Base-by-base conservation (phyloP, 2,329 filamentous ascomycete genomes). In the Paraphaeosphaeria minitans region DNA sequence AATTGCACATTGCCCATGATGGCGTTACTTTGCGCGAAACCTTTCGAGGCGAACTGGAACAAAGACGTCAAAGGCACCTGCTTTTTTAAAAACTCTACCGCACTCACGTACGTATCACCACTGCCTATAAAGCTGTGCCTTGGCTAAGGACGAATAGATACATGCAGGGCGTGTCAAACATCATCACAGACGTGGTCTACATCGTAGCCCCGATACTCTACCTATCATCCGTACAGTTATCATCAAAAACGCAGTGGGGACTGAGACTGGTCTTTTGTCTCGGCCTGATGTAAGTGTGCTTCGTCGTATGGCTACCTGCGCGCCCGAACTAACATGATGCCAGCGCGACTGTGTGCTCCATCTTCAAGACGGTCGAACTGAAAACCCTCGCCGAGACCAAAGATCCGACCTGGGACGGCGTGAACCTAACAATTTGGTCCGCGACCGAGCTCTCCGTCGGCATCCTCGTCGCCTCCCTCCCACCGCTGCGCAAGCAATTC, bases 1-100 rank as follows among this genome's bases (percentile, higher is more conserved):
- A 72, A 69, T 56, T 57, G 68, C 5, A 49, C 67, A 1, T 16
- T 70, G 2, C 68, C 69, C 0, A 56, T 66, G 1, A 59, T 70
- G 49, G 61, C 61, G 1, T 39, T 63, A 24, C 67, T 72, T 31
- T 66, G 63, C 45, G 33, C 33, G 10, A 67, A 59, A 12, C 68
- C 69, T 5, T 67, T 72, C n/a, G 68, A 72, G 24, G 59, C 63
- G 14, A 72, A 72, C 27, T 73, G 70, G 69, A 71, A 73, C 27
- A 58, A 54, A 37, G 13, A 21, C 5, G 31, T 70, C 2, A 45
- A 59, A 24, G 63, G 66, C 1, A 63, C 65, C 35, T 72, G 69
- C 57, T 72, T 67, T 57, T 63, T 63, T 45, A 63, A 66, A 35
- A 57, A 58, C 2, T 46, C 55, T 6, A 35, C 57, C 9, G 55